Evolutionary conservation across 495 filamentous ascomycete genomes (phyloP).

Genomic region (Neurospora tetraspora): DNA sequence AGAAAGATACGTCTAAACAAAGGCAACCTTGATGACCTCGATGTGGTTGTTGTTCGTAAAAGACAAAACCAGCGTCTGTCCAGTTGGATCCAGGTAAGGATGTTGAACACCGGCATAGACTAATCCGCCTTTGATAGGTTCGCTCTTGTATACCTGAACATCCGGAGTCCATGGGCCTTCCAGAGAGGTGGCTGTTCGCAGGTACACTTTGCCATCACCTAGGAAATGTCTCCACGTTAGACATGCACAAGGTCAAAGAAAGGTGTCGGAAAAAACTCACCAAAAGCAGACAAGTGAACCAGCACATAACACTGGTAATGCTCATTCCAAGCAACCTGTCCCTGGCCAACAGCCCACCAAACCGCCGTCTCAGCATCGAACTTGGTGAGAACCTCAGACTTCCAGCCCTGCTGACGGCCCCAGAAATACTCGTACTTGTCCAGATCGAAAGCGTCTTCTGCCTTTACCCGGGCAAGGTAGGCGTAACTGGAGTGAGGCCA

Average conservation of each 20-base stretch:
- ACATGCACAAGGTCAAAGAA: not conserved
- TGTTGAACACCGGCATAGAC: constrained; percentile 26
- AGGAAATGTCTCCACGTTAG: not conserved
- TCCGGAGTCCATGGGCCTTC: constrained; percentile 29
- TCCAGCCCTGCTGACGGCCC: constrained; percentile 23
- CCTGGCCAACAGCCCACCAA: constrained; percentile 23
- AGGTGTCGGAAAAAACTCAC: constrained; percentile 16
- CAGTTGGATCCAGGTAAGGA: constrained; percentile 22
- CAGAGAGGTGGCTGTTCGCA: constrained; percentile 18
- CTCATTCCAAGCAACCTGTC: constrained; percentile 23
- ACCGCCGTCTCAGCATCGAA: constrained; percentile 22
- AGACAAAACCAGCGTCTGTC: constrained; percentile 18
- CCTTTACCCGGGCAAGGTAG: constrained; percentile 26
- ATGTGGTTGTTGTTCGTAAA: constrained; percentile 28
- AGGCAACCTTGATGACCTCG: constrained; percentile 17
- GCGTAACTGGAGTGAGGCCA: constrained; percentile 16
- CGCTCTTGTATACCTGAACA: constrained; percentile 19
- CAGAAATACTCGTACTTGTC: constrained; percentile 29
- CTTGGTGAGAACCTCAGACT: constrained; percentile 10
- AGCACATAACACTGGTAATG: constrained; percentile 21
- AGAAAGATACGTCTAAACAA: constrained; percentile 14
- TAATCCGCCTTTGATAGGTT: constrained; percentile 18
- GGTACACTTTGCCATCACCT: constrained; percentile 12
- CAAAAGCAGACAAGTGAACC: constrained; percentile 16
- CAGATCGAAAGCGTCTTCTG: constrained; percentile 23